Evolutionary conservation across 768 basidiomycete species (phyloP).

Genomic region (Pulveroboletus sp.): DNA sequence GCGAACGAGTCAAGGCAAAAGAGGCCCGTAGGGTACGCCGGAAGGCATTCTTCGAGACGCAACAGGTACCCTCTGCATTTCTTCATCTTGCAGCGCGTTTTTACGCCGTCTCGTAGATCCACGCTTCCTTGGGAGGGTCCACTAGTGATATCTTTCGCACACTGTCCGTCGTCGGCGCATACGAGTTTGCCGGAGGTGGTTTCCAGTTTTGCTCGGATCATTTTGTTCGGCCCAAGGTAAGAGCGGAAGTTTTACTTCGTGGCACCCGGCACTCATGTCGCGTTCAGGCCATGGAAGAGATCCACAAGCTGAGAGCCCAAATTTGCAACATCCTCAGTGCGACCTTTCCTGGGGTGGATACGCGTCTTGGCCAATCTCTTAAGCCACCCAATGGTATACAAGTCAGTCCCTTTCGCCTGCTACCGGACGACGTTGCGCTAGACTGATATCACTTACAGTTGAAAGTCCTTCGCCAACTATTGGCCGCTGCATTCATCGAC

Average conservation of each 20-base stretch:
- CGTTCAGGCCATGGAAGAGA: slow-evolving; percentile 93
- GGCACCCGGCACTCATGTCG: background rate
- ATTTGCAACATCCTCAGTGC: slow-evolving; percentile 79
- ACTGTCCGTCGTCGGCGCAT: slow-evolving; percentile 94
- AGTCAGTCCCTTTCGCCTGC: slow-evolving; percentile 37
- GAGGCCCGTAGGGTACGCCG: slow-evolving; percentile 60
- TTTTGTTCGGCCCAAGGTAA: slow-evolving; percentile 87
- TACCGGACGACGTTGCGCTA: background rate
- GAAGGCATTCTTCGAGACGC: slow-evolving; percentile 79
- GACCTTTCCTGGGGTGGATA: slow-evolving; percentile 67
- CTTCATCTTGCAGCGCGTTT: background rate
- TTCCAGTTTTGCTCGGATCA: slow-evolving; percentile 82
- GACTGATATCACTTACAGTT: slow-evolving; percentile 47
- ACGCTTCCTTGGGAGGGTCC: slow-evolving; percentile 75
- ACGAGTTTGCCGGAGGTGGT: slow-evolving; percentile 85
- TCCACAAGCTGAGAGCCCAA: slow-evolving; percentile 90
- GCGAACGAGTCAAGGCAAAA: slow-evolving; percentile 47
- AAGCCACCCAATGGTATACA: slow-evolving; percentile 77
- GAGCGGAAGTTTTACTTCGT: slow-evolving; percentile 6
- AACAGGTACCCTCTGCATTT: slow-evolving; percentile 51
- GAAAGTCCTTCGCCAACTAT: slow-evolving; percentile 84
- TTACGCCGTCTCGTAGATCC: slow-evolving; percentile 45
- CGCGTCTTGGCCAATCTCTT: slow-evolving; percentile 62
- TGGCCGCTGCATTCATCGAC: slow-evolving; percentile 91
- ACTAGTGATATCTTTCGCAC: slow-evolving; percentile 85